phyloP scores from a whole-genome alignment of 495 filamentous ascomycete species.

The Xylaria intraflava region DNA sequence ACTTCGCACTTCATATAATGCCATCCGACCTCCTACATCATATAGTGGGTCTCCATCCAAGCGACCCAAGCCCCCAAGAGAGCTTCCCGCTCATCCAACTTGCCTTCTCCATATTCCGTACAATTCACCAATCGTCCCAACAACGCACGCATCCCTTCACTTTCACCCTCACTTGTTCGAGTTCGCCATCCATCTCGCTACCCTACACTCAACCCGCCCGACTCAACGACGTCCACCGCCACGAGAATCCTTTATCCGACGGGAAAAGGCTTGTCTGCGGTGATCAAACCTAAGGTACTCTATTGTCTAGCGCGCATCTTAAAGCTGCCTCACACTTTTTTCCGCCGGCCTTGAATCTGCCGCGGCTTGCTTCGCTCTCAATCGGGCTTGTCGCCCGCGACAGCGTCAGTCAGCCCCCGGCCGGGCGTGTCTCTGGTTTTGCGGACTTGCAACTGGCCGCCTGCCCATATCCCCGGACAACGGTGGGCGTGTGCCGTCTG shows the following conservation, averaged over 20 bases:
- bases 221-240: background rate
- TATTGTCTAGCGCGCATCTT: background rate
- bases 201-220: background rate
- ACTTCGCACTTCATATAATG: no score
- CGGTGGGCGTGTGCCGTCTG: no score
- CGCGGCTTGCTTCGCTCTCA: background rate
- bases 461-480: no score
- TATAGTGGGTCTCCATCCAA: no score
- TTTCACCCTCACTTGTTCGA: background rate
- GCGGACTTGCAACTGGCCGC: background rate
- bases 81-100: background rate
- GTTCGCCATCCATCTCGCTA: background rate
- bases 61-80: no score
- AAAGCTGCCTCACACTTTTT: background rate
- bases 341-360: background rate
- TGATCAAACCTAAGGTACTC: background rate
- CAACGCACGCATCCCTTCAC: background rate
- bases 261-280: background rate
- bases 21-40: no score
- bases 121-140: background rate
- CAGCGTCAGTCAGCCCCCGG: background rate
- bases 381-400: constrained; percentile 2
- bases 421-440: background rate
- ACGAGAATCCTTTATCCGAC: background rate
- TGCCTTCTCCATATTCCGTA: no score